These are phyloP conservation scores for Phytopythium aichiense DNA, from an alignment of 352 stramenopile species.

Conservation along the genomic window DNA sequence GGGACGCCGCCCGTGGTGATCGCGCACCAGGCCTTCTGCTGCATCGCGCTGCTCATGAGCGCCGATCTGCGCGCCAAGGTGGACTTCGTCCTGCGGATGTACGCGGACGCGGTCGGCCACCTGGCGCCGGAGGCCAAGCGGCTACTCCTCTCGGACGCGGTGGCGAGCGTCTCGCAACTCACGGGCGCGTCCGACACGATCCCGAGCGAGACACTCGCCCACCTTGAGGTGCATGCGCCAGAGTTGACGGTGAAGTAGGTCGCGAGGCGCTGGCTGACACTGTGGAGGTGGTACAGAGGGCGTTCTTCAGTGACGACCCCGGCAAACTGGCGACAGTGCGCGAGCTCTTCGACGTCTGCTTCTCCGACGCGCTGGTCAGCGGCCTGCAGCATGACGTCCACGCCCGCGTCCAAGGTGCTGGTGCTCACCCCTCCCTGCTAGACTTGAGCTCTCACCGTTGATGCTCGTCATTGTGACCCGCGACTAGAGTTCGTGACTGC, in stretches of 20 bases:
- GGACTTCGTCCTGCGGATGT: constrained; percentile 51
- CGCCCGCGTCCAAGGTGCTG: constrained; percentile 33
- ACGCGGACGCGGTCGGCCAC: constrained; percentile 39
- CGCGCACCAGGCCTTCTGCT: constrained; percentile 54
- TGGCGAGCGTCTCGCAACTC: constrained; percentile 33
- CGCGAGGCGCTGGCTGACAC: not conserved
- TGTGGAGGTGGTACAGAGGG: constrained; percentile 22
- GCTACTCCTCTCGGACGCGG: constrained; percentile 38
- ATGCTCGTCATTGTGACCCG: not conserved
- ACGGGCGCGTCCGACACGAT: constrained; percentile 32
- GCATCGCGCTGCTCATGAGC: constrained; percentile 44
- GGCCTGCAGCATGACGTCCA: constrained; percentile 55
- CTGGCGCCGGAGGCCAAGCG: constrained; percentile 39
- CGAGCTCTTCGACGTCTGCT: constrained; percentile 54
- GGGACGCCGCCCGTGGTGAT: constrained; percentile 26
- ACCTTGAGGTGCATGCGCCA: constrained; percentile 14
- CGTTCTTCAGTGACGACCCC: constrained; percentile 35
- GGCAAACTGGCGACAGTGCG: constrained; percentile 29
- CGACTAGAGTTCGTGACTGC: constrained; percentile 12
- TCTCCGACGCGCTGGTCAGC: constrained; percentile 51
- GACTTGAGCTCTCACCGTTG: constrained; percentile 10
- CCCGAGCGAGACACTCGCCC: constrained; percentile 18
- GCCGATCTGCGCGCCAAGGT: constrained; percentile 58
- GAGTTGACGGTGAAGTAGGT: not conserved
- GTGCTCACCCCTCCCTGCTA: not conserved